Evolutionary conservation across 257 asterid species (phyloP).

Genomic region (Solanum sparsipilum): DNA sequence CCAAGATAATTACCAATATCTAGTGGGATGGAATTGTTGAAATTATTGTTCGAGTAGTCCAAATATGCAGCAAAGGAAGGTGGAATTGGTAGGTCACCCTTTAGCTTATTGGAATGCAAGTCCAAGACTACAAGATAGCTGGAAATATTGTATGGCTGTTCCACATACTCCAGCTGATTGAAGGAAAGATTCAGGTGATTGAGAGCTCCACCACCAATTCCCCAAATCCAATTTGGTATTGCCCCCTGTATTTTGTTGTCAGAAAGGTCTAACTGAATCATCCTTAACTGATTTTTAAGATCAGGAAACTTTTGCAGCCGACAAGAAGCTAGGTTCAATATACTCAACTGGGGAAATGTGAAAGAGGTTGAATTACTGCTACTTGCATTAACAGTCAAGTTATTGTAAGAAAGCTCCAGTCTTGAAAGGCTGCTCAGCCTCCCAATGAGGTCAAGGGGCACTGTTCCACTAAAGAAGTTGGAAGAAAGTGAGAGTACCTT

Average conservation of each 20-base stretch:
- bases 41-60: constrained; percentile 44
- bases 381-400: constrained; percentile 18
- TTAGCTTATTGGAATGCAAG: constrained; percentile 17
- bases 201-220: constrained; percentile 8
- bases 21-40: constrained; percentile 21
- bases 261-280: constrained; percentile 33
- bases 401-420: constrained; percentile 49
- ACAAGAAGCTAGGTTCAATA: constrained; percentile 44
- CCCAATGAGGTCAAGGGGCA: not conserved
- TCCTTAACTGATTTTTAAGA: constrained; percentile 9
- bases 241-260: constrained; percentile 26
- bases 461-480: constrained; percentile 17
- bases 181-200: constrained; percentile 25
- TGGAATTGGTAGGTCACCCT: constrained; percentile 24
- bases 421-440: constrained; percentile 19
- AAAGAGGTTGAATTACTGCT: not conserved
- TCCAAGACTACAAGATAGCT: constrained; percentile 11
- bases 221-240: constrained; percentile 57
- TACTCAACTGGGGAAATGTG: constrained; percentile 6
- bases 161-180: constrained; percentile 20
- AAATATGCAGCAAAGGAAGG: constrained; percentile 4
- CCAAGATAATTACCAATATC: constrained; percentile 9
- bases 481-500: constrained; percentile 15
- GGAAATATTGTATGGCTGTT: constrained; percentile 16
- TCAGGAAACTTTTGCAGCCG: constrained; percentile 27